A percentile compares a stretch with the other conserved stretches of the same genome.
phyloP scores from a whole-genome alignment of 2,329 filamentous ascomycete species.

The Ascomycota sp. region DNA sequence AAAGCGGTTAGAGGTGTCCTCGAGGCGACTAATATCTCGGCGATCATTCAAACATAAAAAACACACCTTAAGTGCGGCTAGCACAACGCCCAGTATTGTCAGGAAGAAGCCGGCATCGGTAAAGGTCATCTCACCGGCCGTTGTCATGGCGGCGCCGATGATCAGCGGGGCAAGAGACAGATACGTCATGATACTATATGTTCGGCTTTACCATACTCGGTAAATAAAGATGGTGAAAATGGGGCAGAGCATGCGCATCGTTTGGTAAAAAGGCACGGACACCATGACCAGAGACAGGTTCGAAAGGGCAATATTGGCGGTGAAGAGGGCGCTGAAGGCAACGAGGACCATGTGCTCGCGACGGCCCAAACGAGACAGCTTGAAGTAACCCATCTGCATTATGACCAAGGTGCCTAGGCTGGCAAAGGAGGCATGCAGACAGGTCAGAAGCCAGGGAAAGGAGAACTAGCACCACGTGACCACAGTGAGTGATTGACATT shows the following conservation, averaged over 20 bases:
- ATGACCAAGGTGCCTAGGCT: conserved; percentile 33
- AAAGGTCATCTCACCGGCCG: conserved; percentile 41
- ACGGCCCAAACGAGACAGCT: conserved; percentile 27
- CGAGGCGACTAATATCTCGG: not conserved
- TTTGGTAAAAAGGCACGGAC: conserved; percentile 46
- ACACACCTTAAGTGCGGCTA: conserved; percentile 32
- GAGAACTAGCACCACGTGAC: conserved; percentile 21
- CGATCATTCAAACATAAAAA: not conserved
- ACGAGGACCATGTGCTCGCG: conserved; percentile 34
- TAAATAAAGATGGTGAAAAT: conserved; percentile 43
- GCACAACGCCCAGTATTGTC: conserved; percentile 30
- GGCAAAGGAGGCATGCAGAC: conserved; percentile 35
- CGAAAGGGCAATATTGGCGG: conserved; percentile 42
- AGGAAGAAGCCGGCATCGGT: conserved; percentile 34
- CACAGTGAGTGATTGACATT: not conserved
- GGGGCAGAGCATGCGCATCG: conserved; percentile 39
- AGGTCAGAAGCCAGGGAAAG: conserved; percentile 40
- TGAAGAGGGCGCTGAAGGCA: conserved; percentile 39
- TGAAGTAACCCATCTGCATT: conserved; percentile 29
- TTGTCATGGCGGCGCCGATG: conserved; percentile 36
- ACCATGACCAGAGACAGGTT: conserved; percentile 41
- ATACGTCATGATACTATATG: conserved; percentile 35
- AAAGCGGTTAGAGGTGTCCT: conserved; percentile 3
- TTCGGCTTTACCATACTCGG: conserved; percentile 31
- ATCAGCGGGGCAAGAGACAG: conserved; percentile 40